phyloP scores from a whole-genome alignment of 305 asterid species.

The Fraxinus latifolia region DNA sequence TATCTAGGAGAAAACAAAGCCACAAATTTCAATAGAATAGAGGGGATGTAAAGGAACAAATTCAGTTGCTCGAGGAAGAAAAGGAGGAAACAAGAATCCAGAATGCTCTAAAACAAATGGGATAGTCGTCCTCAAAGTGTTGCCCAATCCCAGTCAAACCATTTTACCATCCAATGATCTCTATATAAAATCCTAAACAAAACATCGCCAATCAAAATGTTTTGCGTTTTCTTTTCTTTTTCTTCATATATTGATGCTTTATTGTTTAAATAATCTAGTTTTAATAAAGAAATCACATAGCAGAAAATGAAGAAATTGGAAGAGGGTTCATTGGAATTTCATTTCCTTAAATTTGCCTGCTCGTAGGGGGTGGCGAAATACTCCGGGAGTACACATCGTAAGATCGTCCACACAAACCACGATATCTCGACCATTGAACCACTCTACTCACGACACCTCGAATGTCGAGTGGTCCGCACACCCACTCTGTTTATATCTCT shows the following conservation, averaged over 20 bases:
- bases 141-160: constrained; percentile 38
- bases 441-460: too few relatives aligned
- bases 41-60: constrained; percentile 49
- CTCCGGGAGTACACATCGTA: too few relatives aligned
- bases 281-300: not conserved
- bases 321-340: constrained; percentile 31
- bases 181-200: constrained; percentile 39
- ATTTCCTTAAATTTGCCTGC: constrained; percentile 28
- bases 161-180: constrained; percentile 39
- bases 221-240: constrained; percentile 19
- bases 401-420: too few relatives aligned
- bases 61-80: constrained; percentile 86
- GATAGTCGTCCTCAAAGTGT: not conserved
- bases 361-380: constrained; percentile 6
- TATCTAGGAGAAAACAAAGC: constrained; percentile 46
- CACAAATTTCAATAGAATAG: constrained; percentile 50
- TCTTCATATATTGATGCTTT: constrained; percentile 32
- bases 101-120: constrained; percentile 39
- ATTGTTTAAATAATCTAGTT: constrained; percentile 18
- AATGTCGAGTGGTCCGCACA: too few relatives aligned
- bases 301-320: constrained; percentile 25
- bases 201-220: constrained; percentile 12
- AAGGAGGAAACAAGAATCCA: constrained; percentile 46
- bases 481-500: too few relatives aligned
- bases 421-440: too few relatives aligned